These are phyloP conservation scores for Exophiala xenobiotica DNA, from an alignment of 2,329 filamentous ascomycete genomes.

Conservation along the genomic window DNA sequence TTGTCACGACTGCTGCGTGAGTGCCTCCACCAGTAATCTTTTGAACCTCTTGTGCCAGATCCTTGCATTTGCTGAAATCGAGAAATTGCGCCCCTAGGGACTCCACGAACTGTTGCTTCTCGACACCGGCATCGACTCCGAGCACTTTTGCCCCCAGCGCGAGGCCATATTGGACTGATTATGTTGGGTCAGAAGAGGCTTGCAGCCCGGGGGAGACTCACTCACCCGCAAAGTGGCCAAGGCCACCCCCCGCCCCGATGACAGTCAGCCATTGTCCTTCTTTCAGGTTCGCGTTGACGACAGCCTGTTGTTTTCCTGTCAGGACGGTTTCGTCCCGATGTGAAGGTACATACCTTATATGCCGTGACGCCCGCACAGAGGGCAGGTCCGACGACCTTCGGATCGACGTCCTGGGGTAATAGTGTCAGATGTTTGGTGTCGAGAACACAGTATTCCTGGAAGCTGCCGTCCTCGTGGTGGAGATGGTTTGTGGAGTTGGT, in stretches of 20 bases:
- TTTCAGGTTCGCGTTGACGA: conserved; percentile 43
- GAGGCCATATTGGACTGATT: conserved; percentile 45
- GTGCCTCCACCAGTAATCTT: conserved; percentile 38
- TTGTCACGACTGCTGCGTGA: conserved; percentile 45
- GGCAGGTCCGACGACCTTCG: conserved; percentile 42
- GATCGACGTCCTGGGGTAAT: conserved; percentile 45
- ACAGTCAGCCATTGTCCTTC: conserved; percentile 45
- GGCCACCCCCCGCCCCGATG: conserved; percentile 47
- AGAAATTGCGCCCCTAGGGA: conserved; percentile 44
- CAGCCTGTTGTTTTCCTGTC: conserved; percentile 35
- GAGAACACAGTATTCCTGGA: conserved; percentile 47
- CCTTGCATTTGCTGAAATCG: conserved; percentile 38
- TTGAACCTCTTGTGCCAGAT: conserved; percentile 37
- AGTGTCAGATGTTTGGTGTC: conserved; percentile 47
- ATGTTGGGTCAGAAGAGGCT: background rate
- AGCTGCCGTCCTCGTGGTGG: conserved; percentile 48
- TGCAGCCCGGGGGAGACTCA: background rate
- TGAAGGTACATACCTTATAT: conserved; percentile 39
- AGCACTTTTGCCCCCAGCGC: conserved; percentile 45
- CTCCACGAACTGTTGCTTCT: conserved; percentile 42
- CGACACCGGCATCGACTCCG: conserved; percentile 42
- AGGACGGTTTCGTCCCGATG: background rate
- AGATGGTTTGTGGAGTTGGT: conserved; percentile 45
- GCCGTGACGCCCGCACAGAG: conserved; percentile 48
- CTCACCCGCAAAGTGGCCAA: conserved; percentile 47